These are phyloP conservation scores for Pseudomassariella vexata DNA, from an alignment of 2,329 filamentous ascomycete genomes.

Conservation along the genomic window DNA sequence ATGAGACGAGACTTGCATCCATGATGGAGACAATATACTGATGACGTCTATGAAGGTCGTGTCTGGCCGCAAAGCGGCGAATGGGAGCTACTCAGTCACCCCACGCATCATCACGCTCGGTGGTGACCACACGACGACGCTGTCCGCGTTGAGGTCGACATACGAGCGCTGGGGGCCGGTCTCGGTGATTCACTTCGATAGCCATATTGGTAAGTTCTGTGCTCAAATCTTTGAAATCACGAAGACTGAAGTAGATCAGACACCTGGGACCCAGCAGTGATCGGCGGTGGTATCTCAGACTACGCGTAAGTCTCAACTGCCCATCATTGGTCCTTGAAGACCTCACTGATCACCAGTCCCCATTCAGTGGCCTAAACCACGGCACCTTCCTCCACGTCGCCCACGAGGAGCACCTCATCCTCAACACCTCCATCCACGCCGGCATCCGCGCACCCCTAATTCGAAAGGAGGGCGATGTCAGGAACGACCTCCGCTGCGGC, in stretches of 20 bases:
- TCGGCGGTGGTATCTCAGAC: slow-evolving; percentile 53
- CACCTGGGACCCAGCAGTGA: slow-evolving; percentile 64
- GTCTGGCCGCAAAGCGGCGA: slow-evolving; percentile 29
- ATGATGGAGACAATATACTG: no score
- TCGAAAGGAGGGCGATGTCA: slow-evolving; percentile 42
- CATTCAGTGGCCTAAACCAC: slow-evolving; percentile 46
- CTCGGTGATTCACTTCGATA: slow-evolving; percentile 61
- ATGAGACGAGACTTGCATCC: no score
- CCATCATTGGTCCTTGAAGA: background rate
- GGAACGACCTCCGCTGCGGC: slow-evolving; percentile 52
- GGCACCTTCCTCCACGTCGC: slow-evolving; percentile 58
- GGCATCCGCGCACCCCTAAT: slow-evolving; percentile 51
- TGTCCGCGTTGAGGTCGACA: slow-evolving; percentile 56
- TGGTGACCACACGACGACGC: slow-evolving; percentile 59
- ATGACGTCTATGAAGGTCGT: slow-evolving; percentile 16
- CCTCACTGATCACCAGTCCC: background rate
- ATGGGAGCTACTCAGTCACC: slow-evolving; percentile 33
- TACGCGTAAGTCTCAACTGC: slow-evolving; percentile 42
- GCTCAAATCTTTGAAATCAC: slow-evolving; percentile 1
- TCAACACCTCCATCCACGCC: slow-evolving; percentile 55
- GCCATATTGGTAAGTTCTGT: slow-evolving; percentile 46
- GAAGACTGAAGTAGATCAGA: slow-evolving; percentile 31
- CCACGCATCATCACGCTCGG: slow-evolving; percentile 56
- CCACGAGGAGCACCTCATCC: slow-evolving; percentile 54
- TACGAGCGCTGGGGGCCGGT: slow-evolving; percentile 52